Base-by-base conservation (phyloP, 2,329 filamentous ascomycete species). In the Arthrinium puccinioides region DNA sequence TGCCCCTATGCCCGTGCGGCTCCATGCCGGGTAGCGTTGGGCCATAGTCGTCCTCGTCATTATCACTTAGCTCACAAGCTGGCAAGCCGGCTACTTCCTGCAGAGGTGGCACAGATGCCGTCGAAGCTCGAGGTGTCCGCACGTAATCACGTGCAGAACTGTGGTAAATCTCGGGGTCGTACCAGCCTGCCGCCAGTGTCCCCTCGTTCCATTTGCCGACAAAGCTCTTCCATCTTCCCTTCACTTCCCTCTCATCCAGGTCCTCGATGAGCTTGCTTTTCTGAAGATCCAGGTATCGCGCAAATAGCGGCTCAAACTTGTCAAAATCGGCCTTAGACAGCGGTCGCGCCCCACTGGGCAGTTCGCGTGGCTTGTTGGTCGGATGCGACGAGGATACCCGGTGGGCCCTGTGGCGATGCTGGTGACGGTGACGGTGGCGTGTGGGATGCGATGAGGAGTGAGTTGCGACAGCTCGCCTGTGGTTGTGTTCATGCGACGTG, bases 201-300 rank as follows among this genome's bases (percentile, higher is more conserved):
- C 81, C 83, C 51, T 79, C 76, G 65, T 98, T 98, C 90, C 92
- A 98, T 69, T 88, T 90, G 4, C 75, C 71, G 10, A 90, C 59
- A 52, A 97, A 98, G 56, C 87, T 90, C 71, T 95, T 95, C 88
- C 90, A 98, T 38, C 90, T 70, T 2, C 89, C 88, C 46, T 73
- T 82, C 1, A 80, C 62, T 56, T 96, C 89, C n/a, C 75, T 72
- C 44, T 87, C 81, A 39, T 79, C 74, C 47, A 97, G 67, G 9
- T 76, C 72, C 14, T 79, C 70, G 2, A 94, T 64, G 37, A 82
- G 64, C 27, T 84, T 72, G 26, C 79, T 71, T 63, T 96, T 96
- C 60, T 97, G 90, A 23, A 95, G 75, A 49, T 89, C 84, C 19
- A 97, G 72, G 51, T 96, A 97, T 32, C 85, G 76, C 13, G 81